Base-by-base conservation (phyloP, 306 rosid species). In the Fragaria vesca region DNA sequence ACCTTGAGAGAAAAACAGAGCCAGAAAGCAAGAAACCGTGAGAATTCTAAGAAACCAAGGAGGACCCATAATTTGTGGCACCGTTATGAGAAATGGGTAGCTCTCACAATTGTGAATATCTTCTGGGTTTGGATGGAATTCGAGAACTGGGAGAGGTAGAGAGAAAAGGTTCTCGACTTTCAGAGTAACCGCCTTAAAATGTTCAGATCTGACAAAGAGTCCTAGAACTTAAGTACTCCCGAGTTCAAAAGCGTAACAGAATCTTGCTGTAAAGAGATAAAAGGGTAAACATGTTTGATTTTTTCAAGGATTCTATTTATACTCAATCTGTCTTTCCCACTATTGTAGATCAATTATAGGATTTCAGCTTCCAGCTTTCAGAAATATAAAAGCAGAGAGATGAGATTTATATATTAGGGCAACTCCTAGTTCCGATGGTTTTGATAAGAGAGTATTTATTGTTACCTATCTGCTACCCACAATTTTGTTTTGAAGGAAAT, bases 1-100 rank as follows among this genome's bases (percentile, higher is more conserved):
- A 94, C 97, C 96, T 5, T 71, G 71, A 66, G 74, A 32, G 81
- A 84, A 85, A 71, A 82, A 78, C 81, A 89, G 93, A 69, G 85
- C 71, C 76, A 92, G 84, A 20, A 89, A 72, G 58, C 83, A 78
- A 0, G 86, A 81, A 76, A 89, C 50, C 21, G 87, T 75, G 78
- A 94, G 88, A 75, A 87, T 12, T 0, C 48, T 32, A 30, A 80
- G 82, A 81, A 91, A 85, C 81, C 80, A 77, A 18, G 88, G 76
- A 9, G 66, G 88, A 79, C 83, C 85, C 98, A 92, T 94, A 24
- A 71, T 67, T 47, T 42, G 58, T 15, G 45, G 55, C 74, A 47
- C 5, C 28, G 30, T 70, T 84, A 30, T 75, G 36, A n/a, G 79
- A 80, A 69, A 58, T 58, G 84, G 80, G 90, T 60, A 20, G 42